phyloP scores from a whole-genome alignment of 2,329 filamentous ascomycete genomes.

The Alternaria novae-zelandiae region DNA sequence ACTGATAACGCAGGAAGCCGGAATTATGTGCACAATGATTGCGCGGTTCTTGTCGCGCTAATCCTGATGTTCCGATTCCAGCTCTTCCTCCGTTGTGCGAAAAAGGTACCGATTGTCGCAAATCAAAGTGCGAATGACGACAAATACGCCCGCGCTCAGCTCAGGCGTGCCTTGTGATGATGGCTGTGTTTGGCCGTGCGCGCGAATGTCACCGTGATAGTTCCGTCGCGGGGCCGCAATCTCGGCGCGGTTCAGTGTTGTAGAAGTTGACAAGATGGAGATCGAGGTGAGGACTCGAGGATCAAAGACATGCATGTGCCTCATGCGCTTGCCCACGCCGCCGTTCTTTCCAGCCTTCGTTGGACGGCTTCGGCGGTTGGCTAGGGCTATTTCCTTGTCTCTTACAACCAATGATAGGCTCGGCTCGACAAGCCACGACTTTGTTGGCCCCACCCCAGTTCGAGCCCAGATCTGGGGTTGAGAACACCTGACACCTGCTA shows the following conservation, averaged over 20 bases:
- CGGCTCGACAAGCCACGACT: slow-evolving; percentile 12
- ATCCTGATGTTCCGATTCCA: neutral
- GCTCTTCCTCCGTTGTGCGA: neutral
- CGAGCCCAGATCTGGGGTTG: slow-evolving; percentile 20
- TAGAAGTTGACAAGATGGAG: neutral
- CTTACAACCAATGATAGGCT: slow-evolving; percentile 10
- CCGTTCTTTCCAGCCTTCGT: slow-evolving; percentile 10
- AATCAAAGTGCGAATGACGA: neutral
- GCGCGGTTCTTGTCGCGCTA: neutral
- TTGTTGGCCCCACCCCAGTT: slow-evolving; percentile 10
- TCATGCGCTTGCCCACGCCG: slow-evolving; percentile 5
- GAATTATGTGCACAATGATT: neutral
- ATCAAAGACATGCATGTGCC: slow-evolving; percentile 8
- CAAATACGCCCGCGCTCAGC: neutral
- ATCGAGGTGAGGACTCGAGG: slow-evolving; percentile 9
- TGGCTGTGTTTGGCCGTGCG: neutral
- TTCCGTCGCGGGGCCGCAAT: neutral
- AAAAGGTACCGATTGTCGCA: neutral
- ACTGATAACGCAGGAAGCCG: slow-evolving; percentile 7
- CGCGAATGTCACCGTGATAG: neutral
- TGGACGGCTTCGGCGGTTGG: slow-evolving; percentile 15
- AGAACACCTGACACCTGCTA: slow-evolving; percentile 7
- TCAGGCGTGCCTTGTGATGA: neutral
- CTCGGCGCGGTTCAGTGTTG: neutral
- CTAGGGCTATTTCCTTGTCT: slow-evolving; percentile 15